phyloP scores from a whole-genome alignment of 805 yeast genomes.

The Wilhelminamyces savonicus region DNA sequence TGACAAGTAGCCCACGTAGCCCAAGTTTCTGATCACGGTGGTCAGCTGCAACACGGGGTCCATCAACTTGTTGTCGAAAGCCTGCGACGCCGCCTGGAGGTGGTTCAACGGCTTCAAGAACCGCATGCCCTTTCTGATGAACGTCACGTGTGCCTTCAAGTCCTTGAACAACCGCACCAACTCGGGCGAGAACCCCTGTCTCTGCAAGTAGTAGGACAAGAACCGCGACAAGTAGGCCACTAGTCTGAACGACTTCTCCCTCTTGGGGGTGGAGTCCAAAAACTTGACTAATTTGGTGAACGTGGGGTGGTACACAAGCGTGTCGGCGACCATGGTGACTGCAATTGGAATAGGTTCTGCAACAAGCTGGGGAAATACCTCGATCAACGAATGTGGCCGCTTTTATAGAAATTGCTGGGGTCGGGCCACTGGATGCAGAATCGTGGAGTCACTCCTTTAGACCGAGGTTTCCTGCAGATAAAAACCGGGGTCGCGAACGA shows the following conservation, averaged over 20 bases:
- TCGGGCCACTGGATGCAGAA: too few relatives aligned
- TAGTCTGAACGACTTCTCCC: conserved; percentile 75
- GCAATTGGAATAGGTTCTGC: too few relatives aligned
- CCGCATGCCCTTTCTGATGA: conserved; percentile 78
- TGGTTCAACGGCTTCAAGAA: conserved; percentile 76
- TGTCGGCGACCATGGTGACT: conserved; percentile 60
- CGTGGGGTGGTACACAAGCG: conserved; percentile 70
- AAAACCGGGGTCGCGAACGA: too few relatives aligned
- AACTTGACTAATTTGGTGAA: conserved; percentile 54
- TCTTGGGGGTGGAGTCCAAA: conserved; percentile 61
- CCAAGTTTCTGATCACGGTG: conserved; percentile 50
- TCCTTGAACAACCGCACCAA: conserved; percentile 44
- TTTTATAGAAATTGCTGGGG: too few relatives aligned
- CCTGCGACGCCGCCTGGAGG: conserved; percentile 59
- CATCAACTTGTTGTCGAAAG: conserved; percentile 62
- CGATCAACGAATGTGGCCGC: too few relatives aligned
- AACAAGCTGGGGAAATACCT: too few relatives aligned
- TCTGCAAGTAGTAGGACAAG: conserved; percentile 53
- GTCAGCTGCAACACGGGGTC: conserved; percentile 53
- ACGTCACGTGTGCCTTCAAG: conserved; percentile 56
- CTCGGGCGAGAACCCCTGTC: conserved; percentile 47
- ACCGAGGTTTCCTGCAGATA: too few relatives aligned
- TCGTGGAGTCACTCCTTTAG: too few relatives aligned
- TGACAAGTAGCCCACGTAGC: conserved; percentile 56
- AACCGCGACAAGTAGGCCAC: conserved; percentile 79